Evolutionary conservation across 2,329 filamentous ascomycete genomes (phyloP).

Genomic region (Trichophyton rubrum): DNA sequence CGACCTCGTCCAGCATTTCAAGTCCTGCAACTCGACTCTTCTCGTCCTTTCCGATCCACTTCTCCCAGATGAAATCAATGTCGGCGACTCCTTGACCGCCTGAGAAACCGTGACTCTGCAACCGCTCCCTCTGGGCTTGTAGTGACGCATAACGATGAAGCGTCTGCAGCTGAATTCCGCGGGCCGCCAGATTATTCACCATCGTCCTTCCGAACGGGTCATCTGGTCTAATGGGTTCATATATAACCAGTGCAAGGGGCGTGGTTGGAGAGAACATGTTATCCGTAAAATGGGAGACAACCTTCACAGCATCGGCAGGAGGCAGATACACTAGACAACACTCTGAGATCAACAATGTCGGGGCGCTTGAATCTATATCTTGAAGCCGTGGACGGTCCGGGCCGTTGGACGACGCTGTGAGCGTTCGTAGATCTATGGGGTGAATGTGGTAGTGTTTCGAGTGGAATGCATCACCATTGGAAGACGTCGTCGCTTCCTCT

Average conservation of each 20-base stretch:
- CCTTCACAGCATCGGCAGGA: slow-evolving; percentile 47
- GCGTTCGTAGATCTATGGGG: slow-evolving; percentile 56
- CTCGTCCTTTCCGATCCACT: slow-evolving; percentile 58
- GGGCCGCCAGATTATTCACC: slow-evolving; percentile 72
- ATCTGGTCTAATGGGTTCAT: slow-evolving; percentile 75
- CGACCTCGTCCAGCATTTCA: slow-evolving; percentile 87
- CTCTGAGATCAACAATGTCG: slow-evolving; percentile 82
- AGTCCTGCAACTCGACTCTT: slow-evolving; percentile 65
- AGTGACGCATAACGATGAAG: slow-evolving; percentile 59
- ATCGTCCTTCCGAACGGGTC: slow-evolving; percentile 87
- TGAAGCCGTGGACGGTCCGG: slow-evolving; percentile 22
- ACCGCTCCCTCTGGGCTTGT: slow-evolving; percentile 52
- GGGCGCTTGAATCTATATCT: slow-evolving; percentile 45
- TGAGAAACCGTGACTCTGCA: slow-evolving; percentile 55
- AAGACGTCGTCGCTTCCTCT: slow-evolving; percentile 26
- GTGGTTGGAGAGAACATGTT: slow-evolving; percentile 36
- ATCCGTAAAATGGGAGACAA: slow-evolving; percentile 53
- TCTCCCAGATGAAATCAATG: slow-evolving; percentile 60
- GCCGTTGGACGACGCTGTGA: slow-evolving; percentile 28
- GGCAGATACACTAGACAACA: slow-evolving; percentile 89
- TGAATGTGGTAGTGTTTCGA: slow-evolving; percentile 44
- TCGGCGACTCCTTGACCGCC: slow-evolving; percentile 45
- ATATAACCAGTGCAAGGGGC: slow-evolving; percentile 55
- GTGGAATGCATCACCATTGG: slow-evolving; percentile 32
- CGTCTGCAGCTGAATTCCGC: slow-evolving; percentile 75